A percentile compares a stretch with the other conserved stretches of the same genome.
Conservation (phyloP, 208 protist species). For the Trypanosoma mega region DNA sequence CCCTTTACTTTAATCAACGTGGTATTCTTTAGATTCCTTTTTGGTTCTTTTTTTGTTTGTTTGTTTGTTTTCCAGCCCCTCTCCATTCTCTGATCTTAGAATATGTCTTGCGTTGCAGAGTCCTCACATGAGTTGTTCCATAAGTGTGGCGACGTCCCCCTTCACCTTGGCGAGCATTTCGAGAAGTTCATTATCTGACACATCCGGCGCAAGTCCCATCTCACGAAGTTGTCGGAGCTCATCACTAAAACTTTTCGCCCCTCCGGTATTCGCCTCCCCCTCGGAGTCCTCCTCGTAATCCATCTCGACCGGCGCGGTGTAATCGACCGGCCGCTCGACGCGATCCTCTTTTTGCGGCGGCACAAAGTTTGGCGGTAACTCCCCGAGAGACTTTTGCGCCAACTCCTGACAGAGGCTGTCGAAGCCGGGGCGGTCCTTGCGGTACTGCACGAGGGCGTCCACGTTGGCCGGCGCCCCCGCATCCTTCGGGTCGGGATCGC, state of each 20-base stretch:
- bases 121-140: constrained; percentile 54
- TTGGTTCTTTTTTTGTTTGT: not conserved
- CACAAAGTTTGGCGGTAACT: constrained; percentile 89
- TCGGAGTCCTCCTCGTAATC: constrained; percentile 30
- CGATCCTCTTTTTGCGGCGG: constrained; percentile 62
- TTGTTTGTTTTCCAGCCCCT: not conserved
- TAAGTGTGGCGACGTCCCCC: constrained; percentile 71
- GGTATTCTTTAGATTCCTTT: not conserved
- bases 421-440: constrained; percentile 72
- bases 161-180: constrained; percentile 56
- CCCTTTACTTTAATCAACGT: not conserved
- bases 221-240: constrained; percentile 76
- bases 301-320: constrained; percentile 19
- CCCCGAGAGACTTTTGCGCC: constrained; percentile 83
- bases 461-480: constrained; percentile 95
- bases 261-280: not conserved
- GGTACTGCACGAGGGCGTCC: constrained; percentile 88
- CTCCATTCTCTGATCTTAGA: too few species aligned
- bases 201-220: constrained; percentile 60
- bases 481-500: constrained; percentile 93
- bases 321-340: constrained; percentile 34
- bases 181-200: constrained; percentile 60
- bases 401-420: constrained; percentile 57
- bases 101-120: not conserved
- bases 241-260: constrained; percentile 17